Conservation (phyloP, 495 filamentous ascomycete genomes). For the Xylaria castorea region DNA sequence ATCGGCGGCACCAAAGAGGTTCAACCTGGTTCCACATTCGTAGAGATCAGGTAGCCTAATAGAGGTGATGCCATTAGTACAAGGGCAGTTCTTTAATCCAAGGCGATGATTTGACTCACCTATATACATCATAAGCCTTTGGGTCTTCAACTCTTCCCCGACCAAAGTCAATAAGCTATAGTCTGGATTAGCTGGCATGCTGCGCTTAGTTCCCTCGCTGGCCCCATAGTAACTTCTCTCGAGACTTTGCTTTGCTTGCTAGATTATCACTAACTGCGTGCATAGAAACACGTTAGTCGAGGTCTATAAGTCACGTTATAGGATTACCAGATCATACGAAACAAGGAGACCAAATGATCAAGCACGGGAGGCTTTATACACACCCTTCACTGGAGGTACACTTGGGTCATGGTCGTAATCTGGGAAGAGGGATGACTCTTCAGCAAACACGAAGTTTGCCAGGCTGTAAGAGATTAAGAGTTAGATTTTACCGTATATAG, state of each 20-base stretch:
- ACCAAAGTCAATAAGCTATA: slow-evolving; percentile 37
- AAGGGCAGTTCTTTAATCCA: neutral
- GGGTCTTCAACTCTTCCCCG: slow-evolving; percentile 11
- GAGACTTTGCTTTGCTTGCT: neutral
- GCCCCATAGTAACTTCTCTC: neutral
- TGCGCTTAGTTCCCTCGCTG: neutral
- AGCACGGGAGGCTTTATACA: neutral
- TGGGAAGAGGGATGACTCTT: neutral
- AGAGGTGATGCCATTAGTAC: neutral
- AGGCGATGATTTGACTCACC: neutral
- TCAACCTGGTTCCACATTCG: neutral
- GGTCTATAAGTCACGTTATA: neutral
- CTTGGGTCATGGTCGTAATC: slow-evolving; percentile 15
- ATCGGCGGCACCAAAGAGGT: neutral
- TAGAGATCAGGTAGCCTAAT: neutral
- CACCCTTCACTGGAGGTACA: slow-evolving; percentile 19
- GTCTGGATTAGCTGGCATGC: neutral
- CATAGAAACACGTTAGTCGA: neutral
- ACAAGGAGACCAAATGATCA: neutral
- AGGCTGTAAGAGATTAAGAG: neutral
- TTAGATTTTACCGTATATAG: neutral
- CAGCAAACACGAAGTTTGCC: slow-evolving; percentile 25
- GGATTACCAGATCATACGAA: too few species aligned
- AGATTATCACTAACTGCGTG: neutral
- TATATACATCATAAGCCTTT: neutral